Base-by-base conservation (phyloP, 2,329 filamentous ascomycete species). In the Pyricularia sp. region DNA sequence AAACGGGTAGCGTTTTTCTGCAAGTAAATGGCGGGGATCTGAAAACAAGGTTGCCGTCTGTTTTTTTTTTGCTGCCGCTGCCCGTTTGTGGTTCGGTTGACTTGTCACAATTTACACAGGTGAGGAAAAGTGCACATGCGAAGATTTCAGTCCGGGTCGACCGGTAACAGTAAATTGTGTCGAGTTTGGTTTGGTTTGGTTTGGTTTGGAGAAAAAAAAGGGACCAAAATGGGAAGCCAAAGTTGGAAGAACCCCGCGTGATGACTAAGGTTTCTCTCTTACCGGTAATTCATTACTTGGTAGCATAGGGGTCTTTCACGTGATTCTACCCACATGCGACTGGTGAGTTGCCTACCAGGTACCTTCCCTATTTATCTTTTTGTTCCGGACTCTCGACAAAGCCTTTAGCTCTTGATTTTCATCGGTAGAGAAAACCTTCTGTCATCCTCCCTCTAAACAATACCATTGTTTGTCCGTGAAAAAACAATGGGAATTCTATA, bases 101-200 rank as follows among this genome's bases (percentile, higher is more conserved):
- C 60, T 62, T 62, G 31, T 62, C 40, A 49, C 40, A 49, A 49
- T 49, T 49, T 49, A 49, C 40, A n/a, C 40, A 8, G 60, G 40
- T 33, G 62, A 64, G 44, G 62, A 64, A 59, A 64, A 33, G 22
- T 64, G 44, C 62, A 53, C 62, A 64, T 33, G 62, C 40, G 62
- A 31, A 64, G 62, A 57, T 64, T 64, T 64, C 62, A 64, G 62
- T 64, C 62, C 62, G 62, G 40, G 26, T 62, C 10, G 13, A 26
- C 30, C 10, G 33, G 13, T 40, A 40, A 1, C 40, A n/a, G 7
- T 49, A n/a, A 13, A 44, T 44, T 49, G 16, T 4, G 26, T 26
- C 26, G 26, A 26, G 26, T 26, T 26, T 26, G 26, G 26, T 26
- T 26, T 49, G 16, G 33, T n/a, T 19, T 6, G n/a, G 40, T 44